Evolutionary conservation across 371 early-diverging fungal genomes (phyloP).

Genomic region (Mortierella sp.): DNA sequence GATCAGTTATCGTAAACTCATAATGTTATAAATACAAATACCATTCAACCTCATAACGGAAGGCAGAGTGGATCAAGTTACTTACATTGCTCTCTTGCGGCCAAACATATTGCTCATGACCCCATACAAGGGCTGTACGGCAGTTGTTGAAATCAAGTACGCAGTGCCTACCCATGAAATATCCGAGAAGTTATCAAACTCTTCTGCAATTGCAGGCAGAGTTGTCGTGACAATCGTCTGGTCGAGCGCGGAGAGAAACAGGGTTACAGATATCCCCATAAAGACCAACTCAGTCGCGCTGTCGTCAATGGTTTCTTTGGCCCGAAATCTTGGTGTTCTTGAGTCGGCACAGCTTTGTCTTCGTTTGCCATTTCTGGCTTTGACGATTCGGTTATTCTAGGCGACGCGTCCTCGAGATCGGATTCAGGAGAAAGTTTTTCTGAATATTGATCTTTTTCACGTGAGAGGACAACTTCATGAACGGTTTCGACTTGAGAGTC

Average conservation of each 20-base stretch:
- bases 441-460: no score
- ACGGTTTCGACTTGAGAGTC: no score
- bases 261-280: slow-evolving; percentile 1
- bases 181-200: slow-evolving; percentile 16
- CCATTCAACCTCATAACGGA: slow-evolving; percentile 58
- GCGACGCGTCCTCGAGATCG: neutral
- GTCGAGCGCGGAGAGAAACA: slow-evolving; percentile 9
- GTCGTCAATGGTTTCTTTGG: slow-evolving; percentile 12
- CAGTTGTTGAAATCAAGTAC: slow-evolving; percentile 69
- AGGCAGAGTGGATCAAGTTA: slow-evolving; percentile 54
- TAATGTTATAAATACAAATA: no score
- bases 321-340: neutral
- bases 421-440: neutral
- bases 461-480: no score
- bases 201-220: slow-evolving; percentile 6
- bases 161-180: slow-evolving; percentile 74
- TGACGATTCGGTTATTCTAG: neutral
- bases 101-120: slow-evolving; percentile 71
- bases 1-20: no score
- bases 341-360: neutral
- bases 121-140: slow-evolving; percentile 53
- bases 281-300: neutral
- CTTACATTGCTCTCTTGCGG: slow-evolving; percentile 61
- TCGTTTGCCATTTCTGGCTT: neutral
- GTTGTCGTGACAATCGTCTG: slow-evolving; percentile 17